Base-by-base conservation (phyloP, 768 basidiomycete genomes). In the Xerocomus potaroensis region DNA sequence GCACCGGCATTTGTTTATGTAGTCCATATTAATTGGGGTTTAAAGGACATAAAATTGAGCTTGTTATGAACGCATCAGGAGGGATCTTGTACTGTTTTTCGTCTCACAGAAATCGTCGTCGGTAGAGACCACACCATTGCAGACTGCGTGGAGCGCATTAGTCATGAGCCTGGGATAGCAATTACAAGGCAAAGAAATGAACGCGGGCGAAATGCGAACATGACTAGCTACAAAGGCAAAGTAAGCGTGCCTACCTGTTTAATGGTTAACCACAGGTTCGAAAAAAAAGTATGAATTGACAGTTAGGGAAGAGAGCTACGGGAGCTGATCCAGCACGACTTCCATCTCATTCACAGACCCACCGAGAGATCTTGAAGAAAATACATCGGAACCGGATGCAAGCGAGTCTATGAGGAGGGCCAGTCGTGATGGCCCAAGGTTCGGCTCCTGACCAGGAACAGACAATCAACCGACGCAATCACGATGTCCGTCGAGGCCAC, bases 391-490 rank as follows among this genome's bases (percentile, higher is more conserved):
- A 3, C 89, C 88, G 1, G 86, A 79, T 8, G 85, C 87, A 45
- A 92, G 69, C 0, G 90, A 89, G 59, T 92, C 87, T 51, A 93
- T 87, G 30, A 93, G 74, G 41, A 93, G 61, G 0, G 80, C 75
- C 3, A 93, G 71, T 5, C 84, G 75, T 12, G 87, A 79, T 3
- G 75, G 72, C 0, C 80, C 80, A 50, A 92, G 69, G 47, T 81
- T 83, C 0, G 84, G 83, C 62, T 92, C 79, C 76, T 80, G 47
- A 24, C 9, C 43, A 15, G 15, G 4, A n/a, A 14, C 4, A 4
- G 40, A 37, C 23, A 31, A 24, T 35, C 38, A 3, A 15, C 19
- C 15, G 16, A n/a, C 4, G 1, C 15, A 24, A 3, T 10, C 8
- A 35, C 6, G 11, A 5, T 27, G 14, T 15, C 7, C 2, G 8